A percentile compares a stretch with the other conserved stretches of the same genome.
These are phyloP conservation scores for Ophiosphaerella herpotricha DNA, from an alignment of 2,329 filamentous ascomycete genomes.

Conservation along the genomic window DNA sequence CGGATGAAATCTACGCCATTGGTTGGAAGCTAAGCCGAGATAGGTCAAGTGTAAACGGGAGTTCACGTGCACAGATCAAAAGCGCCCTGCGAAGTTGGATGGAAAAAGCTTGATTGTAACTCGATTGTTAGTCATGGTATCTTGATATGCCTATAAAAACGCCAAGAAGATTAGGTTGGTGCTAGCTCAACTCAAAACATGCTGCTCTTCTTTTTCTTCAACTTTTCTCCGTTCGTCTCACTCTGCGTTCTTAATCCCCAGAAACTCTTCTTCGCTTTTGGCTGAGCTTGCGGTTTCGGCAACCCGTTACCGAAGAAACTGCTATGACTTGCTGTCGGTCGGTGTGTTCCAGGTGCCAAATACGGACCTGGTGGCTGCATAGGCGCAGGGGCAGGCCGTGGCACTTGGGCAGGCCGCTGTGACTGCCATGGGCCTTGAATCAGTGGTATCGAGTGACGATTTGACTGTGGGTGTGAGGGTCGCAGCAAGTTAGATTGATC, in stretches of 20 bases:
- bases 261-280: conserved; percentile 45
- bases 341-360: conserved; percentile 25
- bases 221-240: conserved; percentile 35
- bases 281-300: conserved; percentile 27
- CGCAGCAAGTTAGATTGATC: conserved; percentile 41
- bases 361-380: conserved; percentile 29
- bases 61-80: not conserved
- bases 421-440: conserved; percentile 20
- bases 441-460: conserved; percentile 28
- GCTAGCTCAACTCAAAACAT: conserved; percentile 43
- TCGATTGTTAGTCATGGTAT: not conserved
- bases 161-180: conserved; percentile 3
- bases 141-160: conserved; percentile 1
- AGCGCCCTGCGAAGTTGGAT: not conserved
- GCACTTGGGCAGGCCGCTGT: conserved; percentile 14
- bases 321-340: conserved; percentile 37
- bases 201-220: conserved; percentile 51
- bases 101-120: not conserved
- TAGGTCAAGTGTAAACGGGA: not conserved
- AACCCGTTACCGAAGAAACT: conserved; percentile 43
- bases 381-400: conserved; percentile 8
- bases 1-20: not conserved
- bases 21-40: not conserved
- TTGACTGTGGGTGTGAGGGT: conserved; percentile 21
- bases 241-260: conserved; percentile 42